Percentiles rank a stretch among this genome's conserved stretches.
Evolutionary conservation across 129 eudicot species (phyloP).

Genomic region (Oenanthe sinensis): DNA sequence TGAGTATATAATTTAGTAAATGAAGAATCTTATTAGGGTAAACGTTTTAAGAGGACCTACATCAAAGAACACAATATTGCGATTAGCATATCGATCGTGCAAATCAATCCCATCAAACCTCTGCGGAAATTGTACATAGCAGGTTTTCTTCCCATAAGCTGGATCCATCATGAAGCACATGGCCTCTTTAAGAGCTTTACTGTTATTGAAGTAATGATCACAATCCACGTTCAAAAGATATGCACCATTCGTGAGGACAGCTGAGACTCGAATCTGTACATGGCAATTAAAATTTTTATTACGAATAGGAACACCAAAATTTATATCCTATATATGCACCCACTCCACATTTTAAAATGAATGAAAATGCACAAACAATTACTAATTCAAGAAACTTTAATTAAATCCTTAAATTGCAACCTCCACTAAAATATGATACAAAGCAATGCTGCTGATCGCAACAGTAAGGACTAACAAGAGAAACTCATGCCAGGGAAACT

Average conservation of each 20-base stretch:
- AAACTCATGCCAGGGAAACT: no score
- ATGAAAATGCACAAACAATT: not conserved
- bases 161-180: slow-evolving; percentile 95
- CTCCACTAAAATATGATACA: not conserved
- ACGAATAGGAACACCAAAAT: not conserved
- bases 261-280: slow-evolving; percentile 75
- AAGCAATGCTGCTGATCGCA: not conserved
- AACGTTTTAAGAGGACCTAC: slow-evolving; percentile 26
- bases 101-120: slow-evolving; percentile 77
- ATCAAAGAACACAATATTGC: slow-evolving; percentile 80
- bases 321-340: not conserved
- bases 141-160: slow-evolving; percentile 58
- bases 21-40: not conserved
- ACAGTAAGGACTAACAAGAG: not conserved
- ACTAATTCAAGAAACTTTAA: not conserved
- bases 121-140: slow-evolving; percentile 81
- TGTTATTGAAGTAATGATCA: slow-evolving; percentile 87
- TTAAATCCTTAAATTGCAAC: not conserved
- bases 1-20: not conserved
- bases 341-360: not conserved
- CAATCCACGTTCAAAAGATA: slow-evolving; percentile 77
- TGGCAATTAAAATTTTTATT: not conserved
- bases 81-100: slow-evolving; percentile 87
- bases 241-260: slow-evolving; percentile 82
- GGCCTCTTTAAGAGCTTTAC: slow-evolving; percentile 84